Conservation (phyloP, 805 yeast genomes). For the Scheffersomyces lignosus region DNA sequence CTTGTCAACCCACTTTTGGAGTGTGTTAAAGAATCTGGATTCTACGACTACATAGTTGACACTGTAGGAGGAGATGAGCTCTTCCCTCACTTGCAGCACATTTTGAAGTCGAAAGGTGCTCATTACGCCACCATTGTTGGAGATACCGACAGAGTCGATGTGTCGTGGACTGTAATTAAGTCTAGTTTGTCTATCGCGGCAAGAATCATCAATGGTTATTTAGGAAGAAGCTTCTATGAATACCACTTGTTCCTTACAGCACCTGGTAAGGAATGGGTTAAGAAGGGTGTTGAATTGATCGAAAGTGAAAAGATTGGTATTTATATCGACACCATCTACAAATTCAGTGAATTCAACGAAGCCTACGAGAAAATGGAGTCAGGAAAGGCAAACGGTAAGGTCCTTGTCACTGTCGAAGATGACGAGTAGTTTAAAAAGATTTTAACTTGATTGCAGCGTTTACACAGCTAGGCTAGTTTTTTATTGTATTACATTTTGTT, state of each 20-base stretch:
- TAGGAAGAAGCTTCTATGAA: conserved; percentile 25
- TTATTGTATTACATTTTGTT: conserved; percentile 1
- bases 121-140: conserved; percentile 59
- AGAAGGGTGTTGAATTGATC: conserved; percentile 37
- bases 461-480: neutral
- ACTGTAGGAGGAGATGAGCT: conserved; percentile 60
- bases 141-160: conserved; percentile 44
- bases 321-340: conserved; percentile 53
- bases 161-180: neutral
- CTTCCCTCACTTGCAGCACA: conserved; percentile 37
- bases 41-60: conserved; percentile 65
- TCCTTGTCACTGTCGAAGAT: conserved; percentile 42
- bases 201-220: conserved; percentile 10
- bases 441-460: conserved; percentile 39
- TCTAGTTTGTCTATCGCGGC: neutral
- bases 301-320: conserved; percentile 45
- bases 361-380: conserved; percentile 51
- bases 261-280: conserved; percentile 16
- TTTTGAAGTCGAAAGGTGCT: conserved; percentile 52
- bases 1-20: conserved; percentile 33
- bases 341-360: conserved; percentile 46
- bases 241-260: conserved; percentile 21
- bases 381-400: conserved; percentile 64
- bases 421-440: conserved; percentile 4
- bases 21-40: conserved; percentile 27